Conservation (phyloP, 2,329 filamentous ascomycete species). For the Diaporthe caulivora region DNA sequence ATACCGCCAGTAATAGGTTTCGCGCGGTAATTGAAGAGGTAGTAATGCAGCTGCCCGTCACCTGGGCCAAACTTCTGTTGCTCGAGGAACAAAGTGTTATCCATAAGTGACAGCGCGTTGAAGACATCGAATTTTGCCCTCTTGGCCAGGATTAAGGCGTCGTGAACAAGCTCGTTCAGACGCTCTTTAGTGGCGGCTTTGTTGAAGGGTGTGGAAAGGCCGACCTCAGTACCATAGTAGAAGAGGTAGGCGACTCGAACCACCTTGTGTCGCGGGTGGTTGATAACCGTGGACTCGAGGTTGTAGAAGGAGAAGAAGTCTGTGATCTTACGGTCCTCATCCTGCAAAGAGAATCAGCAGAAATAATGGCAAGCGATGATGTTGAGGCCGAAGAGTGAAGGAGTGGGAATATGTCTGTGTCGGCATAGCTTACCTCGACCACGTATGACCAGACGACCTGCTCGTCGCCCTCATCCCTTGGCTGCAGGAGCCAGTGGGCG, state of each 20-base stretch:
- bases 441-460: slow-evolving; percentile 96
- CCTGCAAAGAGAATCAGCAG: slow-evolving; percentile 49
- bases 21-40: slow-evolving; percentile 96
- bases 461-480: slow-evolving; percentile 72
- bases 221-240: slow-evolving; percentile 92
- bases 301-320: slow-evolving; percentile 98
- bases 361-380: background rate
- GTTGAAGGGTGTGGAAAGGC: slow-evolving; percentile 70
- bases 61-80: slow-evolving; percentile 95
- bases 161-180: slow-evolving; percentile 83
- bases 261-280: slow-evolving; percentile 79
- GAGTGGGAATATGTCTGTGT: background rate
- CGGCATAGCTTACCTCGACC: slow-evolving; percentile 71
- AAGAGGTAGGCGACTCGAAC: slow-evolving; percentile 95
- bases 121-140: slow-evolving; percentile 91
- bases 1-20: slow-evolving; percentile 88
- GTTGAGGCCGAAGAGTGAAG: background rate
- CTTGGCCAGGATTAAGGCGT: slow-evolving; percentile 91
- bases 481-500: slow-evolving; percentile 87
- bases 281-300: slow-evolving; percentile 92
- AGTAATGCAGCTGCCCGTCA: slow-evolving; percentile 96
- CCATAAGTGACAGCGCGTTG: slow-evolving; percentile 92
- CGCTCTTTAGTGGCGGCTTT: slow-evolving; percentile 77
- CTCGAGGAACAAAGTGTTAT: slow-evolving; percentile 93
- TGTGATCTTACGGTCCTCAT: slow-evolving; percentile 82